Percentiles rank a stretch among this genome's conserved stretches.
phyloP scores from a whole-genome alignment of 192 early-diverging fungal species.

The Coemansia sp. region DNA sequence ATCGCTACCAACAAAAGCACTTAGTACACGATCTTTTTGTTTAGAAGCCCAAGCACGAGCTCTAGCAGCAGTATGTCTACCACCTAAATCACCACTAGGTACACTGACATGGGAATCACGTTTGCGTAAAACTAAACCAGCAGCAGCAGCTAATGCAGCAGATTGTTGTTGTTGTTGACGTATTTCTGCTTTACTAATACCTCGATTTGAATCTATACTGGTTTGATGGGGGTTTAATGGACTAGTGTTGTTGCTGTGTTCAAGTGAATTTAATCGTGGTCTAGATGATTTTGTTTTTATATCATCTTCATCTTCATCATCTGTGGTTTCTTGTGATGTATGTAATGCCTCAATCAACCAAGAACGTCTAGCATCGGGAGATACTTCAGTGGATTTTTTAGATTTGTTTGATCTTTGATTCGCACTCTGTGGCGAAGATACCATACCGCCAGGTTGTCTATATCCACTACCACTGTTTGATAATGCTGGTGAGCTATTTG shows the following conservation, averaged over 20 bases:
- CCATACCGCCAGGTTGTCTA: no score
- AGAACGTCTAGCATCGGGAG: background rate
- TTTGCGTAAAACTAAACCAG: slow-evolving; percentile 7
- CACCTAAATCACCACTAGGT: slow-evolving; percentile 13
- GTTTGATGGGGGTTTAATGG: no score
- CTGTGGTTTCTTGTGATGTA: background rate
- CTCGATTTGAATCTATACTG: no score
- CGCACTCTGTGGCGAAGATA: no score
- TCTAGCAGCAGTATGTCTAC: slow-evolving; percentile 40
- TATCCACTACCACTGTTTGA: no score
- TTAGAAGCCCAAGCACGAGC: slow-evolving; percentile 44
- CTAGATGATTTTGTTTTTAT: no score
- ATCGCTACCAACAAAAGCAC: slow-evolving; percentile 24
- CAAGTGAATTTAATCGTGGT: no score
- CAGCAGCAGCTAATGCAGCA: background rate
- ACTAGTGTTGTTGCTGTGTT: no score
- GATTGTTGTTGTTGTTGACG: slow-evolving; percentile 2
- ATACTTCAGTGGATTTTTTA: no score
- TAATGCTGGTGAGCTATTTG: background rate
- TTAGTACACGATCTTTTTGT: slow-evolving; percentile 33
- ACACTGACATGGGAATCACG: slow-evolving; percentile 17
- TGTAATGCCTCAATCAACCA: slow-evolving; percentile 3
- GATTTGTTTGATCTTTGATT: no score
- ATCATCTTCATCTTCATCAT: background rate
- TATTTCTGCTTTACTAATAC: no score